These are phyloP conservation scores for Datura wrightii DNA, from an alignment of 257 asterid species.

Conservation along the genomic window DNA sequence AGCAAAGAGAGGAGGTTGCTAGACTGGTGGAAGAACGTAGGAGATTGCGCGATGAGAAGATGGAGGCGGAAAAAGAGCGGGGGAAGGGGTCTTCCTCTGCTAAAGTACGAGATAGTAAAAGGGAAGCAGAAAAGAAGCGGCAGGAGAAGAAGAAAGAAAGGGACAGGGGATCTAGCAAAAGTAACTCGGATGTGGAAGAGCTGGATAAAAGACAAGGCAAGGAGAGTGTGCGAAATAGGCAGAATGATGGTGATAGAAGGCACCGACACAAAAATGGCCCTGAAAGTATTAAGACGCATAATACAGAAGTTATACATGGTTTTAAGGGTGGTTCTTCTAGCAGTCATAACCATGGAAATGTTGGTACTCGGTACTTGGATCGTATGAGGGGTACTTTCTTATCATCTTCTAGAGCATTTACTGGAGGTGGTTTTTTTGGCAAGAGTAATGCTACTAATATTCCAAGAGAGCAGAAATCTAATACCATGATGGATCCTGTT, in stretches of 20 bases:
- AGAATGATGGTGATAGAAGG: constrained; percentile 61
- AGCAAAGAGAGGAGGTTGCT: constrained; percentile 97
- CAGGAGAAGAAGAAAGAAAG: constrained; percentile 81
- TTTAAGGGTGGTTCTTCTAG: constrained; percentile 57
- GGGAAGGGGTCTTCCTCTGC: constrained; percentile 65
- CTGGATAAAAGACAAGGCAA: constrained; percentile 69
- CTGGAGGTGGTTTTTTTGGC: constrained; percentile 82
- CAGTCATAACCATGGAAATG: constrained; percentile 64
- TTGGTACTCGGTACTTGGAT: constrained; percentile 88
- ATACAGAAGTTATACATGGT: constrained; percentile 62
- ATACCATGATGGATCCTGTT: constrained; percentile 53
- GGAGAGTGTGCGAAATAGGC: constrained; percentile 64
- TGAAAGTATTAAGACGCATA: constrained; percentile 60
- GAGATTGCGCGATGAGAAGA: constrained; percentile 76
- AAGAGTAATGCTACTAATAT: constrained; percentile 52
- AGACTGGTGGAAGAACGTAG: constrained; percentile 94
- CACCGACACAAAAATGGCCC: constrained; percentile 55
- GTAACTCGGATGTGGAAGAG: constrained; percentile 90
- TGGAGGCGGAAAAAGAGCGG: constrained; percentile 78
- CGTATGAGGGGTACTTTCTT: constrained; percentile 92
- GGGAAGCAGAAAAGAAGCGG: constrained; percentile 78
- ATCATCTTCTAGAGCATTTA: constrained; percentile 93
- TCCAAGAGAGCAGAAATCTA: constrained; percentile 75
- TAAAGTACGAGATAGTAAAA: constrained; percentile 64
- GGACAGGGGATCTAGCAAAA: constrained; percentile 87